These are phyloP conservation scores for Tilletia setariae DNA, from an alignment of 1,284 basidiomycete genomes.

Conservation along the genomic window DNA sequence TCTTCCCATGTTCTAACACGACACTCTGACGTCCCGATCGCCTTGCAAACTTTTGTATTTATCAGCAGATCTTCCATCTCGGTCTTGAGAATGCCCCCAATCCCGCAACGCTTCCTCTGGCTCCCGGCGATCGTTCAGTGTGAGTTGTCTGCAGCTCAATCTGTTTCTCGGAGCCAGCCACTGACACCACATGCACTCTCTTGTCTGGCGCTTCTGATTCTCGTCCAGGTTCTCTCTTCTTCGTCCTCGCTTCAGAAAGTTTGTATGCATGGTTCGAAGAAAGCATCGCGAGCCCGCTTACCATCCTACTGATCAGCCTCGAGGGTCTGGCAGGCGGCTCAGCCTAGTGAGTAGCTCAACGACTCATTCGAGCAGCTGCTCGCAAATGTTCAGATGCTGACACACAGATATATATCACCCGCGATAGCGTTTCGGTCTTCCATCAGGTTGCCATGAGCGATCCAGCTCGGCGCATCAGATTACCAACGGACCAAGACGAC, in stretches of 20 bases:
- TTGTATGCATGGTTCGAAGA: constrained; percentile 46
- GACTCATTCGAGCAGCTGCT: too few species aligned
- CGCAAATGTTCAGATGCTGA: too few species aligned
- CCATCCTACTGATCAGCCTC: constrained; percentile 46
- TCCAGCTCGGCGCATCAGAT: constrained; percentile 6
- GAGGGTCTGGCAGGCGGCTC: constrained; percentile 47
- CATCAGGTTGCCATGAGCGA: constrained; percentile 41
- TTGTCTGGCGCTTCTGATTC: neutral
- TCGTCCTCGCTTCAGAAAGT: constrained; percentile 64
- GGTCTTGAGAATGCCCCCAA: constrained; percentile 72
- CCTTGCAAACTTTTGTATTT: constrained; percentile 92
- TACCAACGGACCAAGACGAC: neutral
- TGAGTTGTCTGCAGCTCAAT: neutral
- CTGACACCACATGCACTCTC: too few species aligned
- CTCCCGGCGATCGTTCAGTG: constrained; percentile 69
- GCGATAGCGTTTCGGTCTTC: constrained; percentile 34
- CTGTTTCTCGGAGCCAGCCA: neutral
- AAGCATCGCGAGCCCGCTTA: constrained; percentile 45
- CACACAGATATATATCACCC: neutral
- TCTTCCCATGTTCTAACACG: neutral
- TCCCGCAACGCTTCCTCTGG: constrained; percentile 70
- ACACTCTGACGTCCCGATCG: constrained; percentile 60
- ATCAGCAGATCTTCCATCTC: constrained; percentile 89
- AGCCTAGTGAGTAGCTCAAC: constrained; percentile 24
- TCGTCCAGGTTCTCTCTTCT: constrained; percentile 60